Conservation (phyloP, 169 alveolate genomes). For the Plasmodium vivax region DNA sequence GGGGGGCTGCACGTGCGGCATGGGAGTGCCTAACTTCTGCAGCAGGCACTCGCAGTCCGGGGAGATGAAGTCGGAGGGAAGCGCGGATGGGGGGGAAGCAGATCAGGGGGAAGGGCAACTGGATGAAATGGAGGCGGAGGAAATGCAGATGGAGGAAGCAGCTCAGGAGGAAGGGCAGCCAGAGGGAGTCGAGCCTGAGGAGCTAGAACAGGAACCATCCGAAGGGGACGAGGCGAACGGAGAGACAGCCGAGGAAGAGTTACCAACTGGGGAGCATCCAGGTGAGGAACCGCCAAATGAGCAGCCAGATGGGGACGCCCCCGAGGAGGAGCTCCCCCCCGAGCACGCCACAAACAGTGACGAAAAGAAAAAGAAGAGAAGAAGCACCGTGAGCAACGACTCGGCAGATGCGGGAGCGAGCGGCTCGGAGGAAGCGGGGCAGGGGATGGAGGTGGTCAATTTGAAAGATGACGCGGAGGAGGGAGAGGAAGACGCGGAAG, state of each 20-base stretch:
- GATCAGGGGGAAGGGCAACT: not conserved
- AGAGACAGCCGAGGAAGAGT: not conserved
- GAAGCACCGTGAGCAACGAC: not conserved
- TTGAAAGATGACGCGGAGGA: not conserved
- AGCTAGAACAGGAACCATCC: not conserved
- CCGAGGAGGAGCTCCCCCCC: not conserved
- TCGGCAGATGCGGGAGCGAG: not conserved
- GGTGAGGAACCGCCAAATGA: not conserved
- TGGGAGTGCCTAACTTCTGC: constrained; percentile 9
- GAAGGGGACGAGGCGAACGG: not conserved
- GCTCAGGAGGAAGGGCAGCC: not conserved
- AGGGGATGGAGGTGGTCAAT: not conserved
- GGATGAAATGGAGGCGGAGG: not conserved
- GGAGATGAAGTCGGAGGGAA: not conserved
- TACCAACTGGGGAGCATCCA: not conserved
- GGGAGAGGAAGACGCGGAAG: not conserved
- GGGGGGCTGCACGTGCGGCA: not conserved
- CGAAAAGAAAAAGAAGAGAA: not conserved
- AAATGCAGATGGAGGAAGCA: not conserved
- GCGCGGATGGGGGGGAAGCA: not conserved
- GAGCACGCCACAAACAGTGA: not conserved
- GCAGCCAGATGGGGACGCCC: not conserved
- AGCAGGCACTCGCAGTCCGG: not conserved
- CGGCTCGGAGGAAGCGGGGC: not conserved
- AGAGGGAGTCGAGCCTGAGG: not conserved